A percentile compares a stretch with the other conserved stretches of the same genome.
These are phyloP conservation scores for Skeletonema costatum DNA, from an alignment of 108 stramenopile species.

Conservation along the genomic window DNA sequence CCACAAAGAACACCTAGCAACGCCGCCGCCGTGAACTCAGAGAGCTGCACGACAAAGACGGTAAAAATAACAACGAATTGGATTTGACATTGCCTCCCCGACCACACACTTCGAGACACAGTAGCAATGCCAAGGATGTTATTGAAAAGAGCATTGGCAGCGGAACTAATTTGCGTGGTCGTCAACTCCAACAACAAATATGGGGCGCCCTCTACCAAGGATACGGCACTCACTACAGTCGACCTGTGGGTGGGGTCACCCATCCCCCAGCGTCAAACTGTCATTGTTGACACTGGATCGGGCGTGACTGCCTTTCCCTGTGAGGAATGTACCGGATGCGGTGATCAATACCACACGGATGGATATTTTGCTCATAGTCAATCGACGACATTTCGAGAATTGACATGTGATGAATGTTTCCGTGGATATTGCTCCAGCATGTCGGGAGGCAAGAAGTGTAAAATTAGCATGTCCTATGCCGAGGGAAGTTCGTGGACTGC, in stretches of 20 bases:
- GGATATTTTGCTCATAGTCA: slow-evolving; percentile 18
- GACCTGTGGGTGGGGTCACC: slow-evolving; percentile 95
- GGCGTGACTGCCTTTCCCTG: slow-evolving; percentile 96
- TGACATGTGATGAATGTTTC: slow-evolving; percentile 37
- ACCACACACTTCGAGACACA: slow-evolving; percentile 24
- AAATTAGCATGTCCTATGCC: slow-evolving; percentile 61
- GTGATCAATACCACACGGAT: slow-evolving; percentile 74
- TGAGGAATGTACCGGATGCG: slow-evolving; percentile 82
- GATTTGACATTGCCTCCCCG: slow-evolving; percentile 26
- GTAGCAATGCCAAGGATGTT: not conserved
- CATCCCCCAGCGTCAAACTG: slow-evolving; percentile 91
- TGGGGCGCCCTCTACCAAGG: slow-evolving; percentile 67
- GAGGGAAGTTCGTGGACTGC: slow-evolving; percentile 83
- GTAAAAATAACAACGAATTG: not conserved
- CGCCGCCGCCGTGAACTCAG: slow-evolving; percentile 29
- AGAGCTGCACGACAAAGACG: slow-evolving; percentile 14
- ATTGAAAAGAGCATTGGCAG: not conserved
- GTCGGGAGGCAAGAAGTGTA: slow-evolving; percentile 36
- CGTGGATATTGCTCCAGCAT: slow-evolving; percentile 31
- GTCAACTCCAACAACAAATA: slow-evolving; percentile 48
- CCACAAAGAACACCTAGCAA: slow-evolving; percentile 30
- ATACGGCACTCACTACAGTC: slow-evolving; percentile 93
- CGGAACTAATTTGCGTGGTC: not conserved
- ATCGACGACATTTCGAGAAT: slow-evolving; percentile 23
- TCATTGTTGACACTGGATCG: slow-evolving; percentile 96